Evolutionary conservation across 345 rosid species (phyloP).

Genomic region (Laguncularia racemosa): DNA sequence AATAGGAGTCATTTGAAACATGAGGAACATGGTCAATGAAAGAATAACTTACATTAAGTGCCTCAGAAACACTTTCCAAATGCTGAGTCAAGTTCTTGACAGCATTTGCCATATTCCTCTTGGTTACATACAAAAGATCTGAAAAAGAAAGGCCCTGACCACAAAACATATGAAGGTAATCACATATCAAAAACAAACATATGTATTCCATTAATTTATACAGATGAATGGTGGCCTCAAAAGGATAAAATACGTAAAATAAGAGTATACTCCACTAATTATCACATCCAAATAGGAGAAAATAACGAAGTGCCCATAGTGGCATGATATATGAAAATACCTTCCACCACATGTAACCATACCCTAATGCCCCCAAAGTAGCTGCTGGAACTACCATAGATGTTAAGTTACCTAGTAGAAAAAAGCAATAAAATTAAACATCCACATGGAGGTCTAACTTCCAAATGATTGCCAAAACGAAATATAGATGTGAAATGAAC

Average conservation of each 20-base stretch:
- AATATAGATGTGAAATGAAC: too few relatives aligned
- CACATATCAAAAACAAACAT: too few relatives aligned
- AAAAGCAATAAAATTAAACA: neutral
- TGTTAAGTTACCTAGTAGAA: slow-evolving; percentile 43
- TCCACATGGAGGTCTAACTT: too few relatives aligned
- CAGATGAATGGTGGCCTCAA: too few relatives aligned
- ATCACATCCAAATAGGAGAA: too few relatives aligned
- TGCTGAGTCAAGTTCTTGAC: slow-evolving; percentile 80
- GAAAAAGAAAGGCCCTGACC: slow-evolving; percentile 75
- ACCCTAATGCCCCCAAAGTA: slow-evolving; percentile 78
- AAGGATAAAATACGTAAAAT: too few relatives aligned
- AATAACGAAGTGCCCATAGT: too few relatives aligned
- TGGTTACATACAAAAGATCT: slow-evolving; percentile 87
- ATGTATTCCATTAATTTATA: too few relatives aligned
- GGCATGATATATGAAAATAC: slow-evolving; percentile 23
- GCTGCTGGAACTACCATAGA: slow-evolving; percentile 69
- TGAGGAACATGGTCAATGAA: slow-evolving; percentile 2
- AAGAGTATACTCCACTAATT: too few relatives aligned
- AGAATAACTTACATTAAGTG: slow-evolving; percentile 56
- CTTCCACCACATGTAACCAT: slow-evolving; percentile 99
- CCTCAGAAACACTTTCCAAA: slow-evolving; percentile 67
- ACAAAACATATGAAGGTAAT: slow-evolving; percentile 1
- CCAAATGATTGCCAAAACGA: too few relatives aligned
- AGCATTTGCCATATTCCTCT: slow-evolving; percentile 64
- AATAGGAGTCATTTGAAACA: too few relatives aligned